Evolutionary conservation across 2,329 filamentous ascomycete genomes (phyloP), one percentile per base, ranked within the genome.

Genomic region (Ceratocystis albifundus): DNA sequence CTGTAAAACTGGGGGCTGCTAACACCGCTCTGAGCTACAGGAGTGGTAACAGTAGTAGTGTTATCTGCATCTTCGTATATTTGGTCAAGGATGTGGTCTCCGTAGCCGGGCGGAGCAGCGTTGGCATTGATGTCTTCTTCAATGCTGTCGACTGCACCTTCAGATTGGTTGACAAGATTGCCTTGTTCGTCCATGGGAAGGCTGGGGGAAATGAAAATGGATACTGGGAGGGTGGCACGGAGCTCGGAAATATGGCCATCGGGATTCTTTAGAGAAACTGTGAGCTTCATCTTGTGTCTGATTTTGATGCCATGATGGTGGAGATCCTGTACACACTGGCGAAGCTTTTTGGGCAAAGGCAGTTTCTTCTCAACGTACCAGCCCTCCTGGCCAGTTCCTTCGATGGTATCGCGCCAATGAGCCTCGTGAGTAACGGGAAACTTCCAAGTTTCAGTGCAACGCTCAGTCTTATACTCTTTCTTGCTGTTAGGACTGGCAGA

Each of bases 181-280:
- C 96, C 94, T 68, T 93, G 84, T 64, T 96, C 90, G 71, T 94
- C 90, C 46, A 96, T 84, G 0, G 90, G 88, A 71, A 96, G 85
- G 72, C 94, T 94, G 0, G 94, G 93, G 4, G 94, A 99, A 70
- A 97, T 96, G 76, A 96, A 96, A 48, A 99, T 87, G 65, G 90
- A 90, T 17, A 97, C 84, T 1, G 94, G 92, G 41, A 97, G 84
- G 53, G 91, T 94, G 61, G 93, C 93, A 64, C 93, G 88, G 64
- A 96, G 84, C 85, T 97, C 93, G 66, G 92, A 74, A 66, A 92
- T 82, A 73, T 97, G 94, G 0, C 92, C 93, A 74, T 99, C 94
- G 0, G 94, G 93, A 71, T 99, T 97, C 75, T 91, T 88, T 48
- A 99, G 82, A 61, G 93, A 90, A 68, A 97, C 87, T 62, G 90